Evolutionary conservation across 495 filamentous ascomycete genomes (phyloP), one percentile per base, ranked within the genome.

Genomic region (Annulohypoxylon nitens): DNA sequence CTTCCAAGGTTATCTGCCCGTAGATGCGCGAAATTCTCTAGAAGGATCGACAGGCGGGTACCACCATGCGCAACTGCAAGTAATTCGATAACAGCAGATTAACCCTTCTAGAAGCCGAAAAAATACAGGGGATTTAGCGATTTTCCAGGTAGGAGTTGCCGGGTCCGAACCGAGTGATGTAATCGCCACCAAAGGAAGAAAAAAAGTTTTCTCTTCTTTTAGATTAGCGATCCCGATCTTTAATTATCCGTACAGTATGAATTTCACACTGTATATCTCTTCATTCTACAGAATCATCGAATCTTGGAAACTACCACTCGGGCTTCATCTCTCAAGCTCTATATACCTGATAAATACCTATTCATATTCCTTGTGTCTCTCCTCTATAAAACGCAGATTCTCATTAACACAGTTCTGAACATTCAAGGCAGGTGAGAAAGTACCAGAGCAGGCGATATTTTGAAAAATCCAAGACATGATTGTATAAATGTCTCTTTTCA

Each of bases 161-260:
- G 23, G 58, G 59, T 39, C 70, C 37, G n/a, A 48, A 26, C 58
- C 30, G 14, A 67, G 55, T 74, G 58, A 70, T 67, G 63, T 70
- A 70, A 70, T 70, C 30, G 63, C 72, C 63, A 75, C 63, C 20
- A 66, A 43, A 61, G 20, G 20, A 18, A 47, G 63, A 69, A 69
- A 61, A 51, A 51, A 51, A 51, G 18, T 67, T 51, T 70, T 74
- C 67, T 36, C 33, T 20, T 30, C 26, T 41, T 39, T 47, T 36
- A 5, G 3, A 55, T 45, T 18, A 65, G 48, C 59, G 5, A 30
- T 4, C 5, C 30, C 47, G 58, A 26, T 37, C 39, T 39, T 26
- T 8, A 1, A 43, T 36, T 58, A 61, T 51, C 66, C 71, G 67
- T 70, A 74, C 71, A 74, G 67, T 73, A 33, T 63, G 41, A 20